phyloP scores from a whole-genome alignment of 1,139 yeast genomes.

The Blastobotrys buckinghamii region DNA sequence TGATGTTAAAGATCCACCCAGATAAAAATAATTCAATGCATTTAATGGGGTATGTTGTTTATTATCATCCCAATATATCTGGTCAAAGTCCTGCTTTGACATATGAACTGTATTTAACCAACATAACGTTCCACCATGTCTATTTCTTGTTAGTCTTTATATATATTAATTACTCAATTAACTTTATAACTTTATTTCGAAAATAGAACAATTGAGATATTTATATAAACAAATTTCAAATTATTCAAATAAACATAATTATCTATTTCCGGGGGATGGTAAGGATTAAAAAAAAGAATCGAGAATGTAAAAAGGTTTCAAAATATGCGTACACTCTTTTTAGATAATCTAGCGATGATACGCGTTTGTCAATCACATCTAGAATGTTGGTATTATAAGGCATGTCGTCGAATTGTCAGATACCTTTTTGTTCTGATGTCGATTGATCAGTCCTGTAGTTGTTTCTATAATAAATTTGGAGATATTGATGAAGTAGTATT shows the following conservation, averaged over 20 bases:
- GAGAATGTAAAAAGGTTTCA: background rate
- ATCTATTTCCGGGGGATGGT: too few relatives aligned
- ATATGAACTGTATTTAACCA: conserved; percentile 24
- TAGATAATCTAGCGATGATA: conserved; percentile 25
- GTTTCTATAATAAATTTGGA: too few relatives aligned
- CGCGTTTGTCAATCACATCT: conserved; percentile 20
- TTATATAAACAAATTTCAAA: too few relatives aligned
- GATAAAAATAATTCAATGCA: conserved; percentile 22
- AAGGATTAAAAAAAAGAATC: too few relatives aligned
- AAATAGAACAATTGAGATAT: too few relatives aligned
- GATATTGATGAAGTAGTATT: background rate
- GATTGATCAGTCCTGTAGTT: too few relatives aligned
- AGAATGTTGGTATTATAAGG: conserved; percentile 9
- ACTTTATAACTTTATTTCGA: too few relatives aligned
- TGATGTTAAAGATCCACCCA: conserved; percentile 25
- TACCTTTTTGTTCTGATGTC: too few relatives aligned
- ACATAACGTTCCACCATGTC: conserved; percentile 21
- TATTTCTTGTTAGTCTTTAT: too few relatives aligned
- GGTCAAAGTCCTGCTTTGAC: conserved; percentile 21
- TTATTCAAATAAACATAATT: too few relatives aligned
- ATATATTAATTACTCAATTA: too few relatives aligned
- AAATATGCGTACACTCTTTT: conserved; percentile 23
- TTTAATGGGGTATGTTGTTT: conserved; percentile 16
- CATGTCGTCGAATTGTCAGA: too few relatives aligned
- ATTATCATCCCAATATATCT: conserved; percentile 17